Percentiles rank a stretch among this genome's conserved stretches.
Conservation (phyloP, 352 stramenopile species). For the Phytophthora megakarya region DNA sequence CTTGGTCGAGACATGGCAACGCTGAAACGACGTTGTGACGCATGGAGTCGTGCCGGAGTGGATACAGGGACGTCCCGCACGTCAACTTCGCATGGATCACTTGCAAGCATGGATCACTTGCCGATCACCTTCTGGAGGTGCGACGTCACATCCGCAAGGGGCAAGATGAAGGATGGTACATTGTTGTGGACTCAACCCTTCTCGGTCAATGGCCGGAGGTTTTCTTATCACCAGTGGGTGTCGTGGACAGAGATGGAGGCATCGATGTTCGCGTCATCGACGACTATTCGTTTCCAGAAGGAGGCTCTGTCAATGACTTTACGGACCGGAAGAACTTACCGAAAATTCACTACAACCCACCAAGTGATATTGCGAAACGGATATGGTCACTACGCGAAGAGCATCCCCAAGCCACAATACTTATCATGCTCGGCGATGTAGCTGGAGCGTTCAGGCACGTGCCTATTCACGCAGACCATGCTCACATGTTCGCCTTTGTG, state of each 20-base stretch:
- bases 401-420: background rate
- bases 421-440: conserved; percentile 14
- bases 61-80: too few species aligned
- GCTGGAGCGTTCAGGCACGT: conserved; percentile 8
- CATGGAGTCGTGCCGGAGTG: too few species aligned
- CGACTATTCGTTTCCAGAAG: conserved; percentile 9
- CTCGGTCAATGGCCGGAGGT: background rate
- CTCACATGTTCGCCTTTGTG: conserved; percentile 12
- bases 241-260: too few species aligned
- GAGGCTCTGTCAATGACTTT: conserved; percentile 3
- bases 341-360: background rate
- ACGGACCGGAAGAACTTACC: conserved; percentile 1
- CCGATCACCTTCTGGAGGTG: too few species aligned
- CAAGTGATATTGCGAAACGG: background rate
- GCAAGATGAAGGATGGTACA: too few species aligned
- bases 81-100: too few species aligned
- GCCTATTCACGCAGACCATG: background rate
- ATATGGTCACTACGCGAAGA: background rate
- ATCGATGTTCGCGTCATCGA: conserved; percentile 2
- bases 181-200: too few species aligned
- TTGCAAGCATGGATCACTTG: too few species aligned
- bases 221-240: background rate
- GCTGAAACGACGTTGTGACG: too few species aligned
- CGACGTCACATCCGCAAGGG: too few species aligned
- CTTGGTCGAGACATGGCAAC: too few species aligned